These are phyloP conservation scores for Mycena floridula DNA, from an alignment of 768 basidiomycete species.

Conservation along the genomic window DNA sequence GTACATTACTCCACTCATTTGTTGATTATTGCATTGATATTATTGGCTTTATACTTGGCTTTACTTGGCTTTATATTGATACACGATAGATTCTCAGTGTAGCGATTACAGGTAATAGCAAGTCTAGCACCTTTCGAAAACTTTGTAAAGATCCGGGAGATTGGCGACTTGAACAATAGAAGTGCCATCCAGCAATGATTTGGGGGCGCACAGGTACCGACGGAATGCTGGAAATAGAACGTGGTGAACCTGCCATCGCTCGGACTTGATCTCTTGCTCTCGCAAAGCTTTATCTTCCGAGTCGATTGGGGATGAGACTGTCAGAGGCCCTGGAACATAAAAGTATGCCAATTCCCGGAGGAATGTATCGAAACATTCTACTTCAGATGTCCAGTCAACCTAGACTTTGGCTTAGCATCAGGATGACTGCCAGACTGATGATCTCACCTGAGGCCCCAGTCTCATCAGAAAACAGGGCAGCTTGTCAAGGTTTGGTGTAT, in stretches of 20 bases:
- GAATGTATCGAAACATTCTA: conserved; percentile 80
- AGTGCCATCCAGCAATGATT: conserved; percentile 50
- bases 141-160: conserved; percentile 87
- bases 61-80: neutral
- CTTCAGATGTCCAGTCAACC: conserved; percentile 87
- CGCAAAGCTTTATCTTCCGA: too few relatives aligned
- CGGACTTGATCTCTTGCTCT: conserved; percentile 47
- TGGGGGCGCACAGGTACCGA: conserved; percentile 65
- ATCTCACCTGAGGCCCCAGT: conserved; percentile 78
- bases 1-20: too few relatives aligned
- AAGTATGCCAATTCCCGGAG: conserved; percentile 89
- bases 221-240: conserved; percentile 84
- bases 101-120: neutral
- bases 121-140: conserved; percentile 85
- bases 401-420: conserved; percentile 22
- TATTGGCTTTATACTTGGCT: neutral
- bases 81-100: neutral
- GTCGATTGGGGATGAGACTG: conserved; percentile 7
- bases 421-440: neutral
- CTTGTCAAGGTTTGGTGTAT: conserved; percentile 87
- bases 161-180: conserved; percentile 87
- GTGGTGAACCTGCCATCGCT: conserved; percentile 87
- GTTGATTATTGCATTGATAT: too few relatives aligned
- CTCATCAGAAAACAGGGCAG: conserved; percentile 87
- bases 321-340: conserved; percentile 64